Base-by-base conservation (phyloP, 2,329 filamentous ascomycete genomes). In the Verticillium nonalfalfae region DNA sequence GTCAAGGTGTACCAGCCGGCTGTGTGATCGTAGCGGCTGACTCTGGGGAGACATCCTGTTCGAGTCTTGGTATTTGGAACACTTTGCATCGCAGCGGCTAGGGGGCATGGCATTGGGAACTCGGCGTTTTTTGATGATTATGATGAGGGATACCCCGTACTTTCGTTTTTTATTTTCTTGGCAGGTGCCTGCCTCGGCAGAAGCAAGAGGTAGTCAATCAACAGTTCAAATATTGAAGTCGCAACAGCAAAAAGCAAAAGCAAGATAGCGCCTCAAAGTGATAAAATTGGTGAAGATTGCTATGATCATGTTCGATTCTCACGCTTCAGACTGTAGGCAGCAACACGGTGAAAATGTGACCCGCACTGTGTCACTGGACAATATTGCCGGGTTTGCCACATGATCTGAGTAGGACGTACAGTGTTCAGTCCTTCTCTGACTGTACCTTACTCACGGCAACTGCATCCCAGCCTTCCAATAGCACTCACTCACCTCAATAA, bases 1-100 rank as follows among this genome's bases (percentile, higher is more conserved):
- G 78, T 93, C 69, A 86, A 85, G 75, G 84, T 91, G 14, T 93
- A 83, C 71, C 76, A 81, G 66, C 33, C 33, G 31, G 31, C 26
- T 11, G 54, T 18, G 9, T 52, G 18, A 52, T 7, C 2, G 39
- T 40, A 31, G 26, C 26, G 26, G 26, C 26, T 31, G 26, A 31
- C 26, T 31, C 26, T 31, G 26, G 39, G 45, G 18, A 10, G 45
- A 13, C 21, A 10, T 10, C 9, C 3, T n/a, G 9, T 11, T 21
- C 21, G 45, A 21, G n/a, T 52, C n/a, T 39, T 18, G 45, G 13
- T 21, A 52, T 52, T 11, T 4, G n/a, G 18, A 18, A 11, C 7
- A 1, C 26, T 21, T 21, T 18, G 10, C 45, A 52, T 52, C 26
- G 45, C 6, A 52, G 45, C 45, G 45, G 45, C 18, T 52, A 7